Base-by-base conservation (phyloP, 129 eudicot species). In the Ambrosia artemisiifolia region DNA sequence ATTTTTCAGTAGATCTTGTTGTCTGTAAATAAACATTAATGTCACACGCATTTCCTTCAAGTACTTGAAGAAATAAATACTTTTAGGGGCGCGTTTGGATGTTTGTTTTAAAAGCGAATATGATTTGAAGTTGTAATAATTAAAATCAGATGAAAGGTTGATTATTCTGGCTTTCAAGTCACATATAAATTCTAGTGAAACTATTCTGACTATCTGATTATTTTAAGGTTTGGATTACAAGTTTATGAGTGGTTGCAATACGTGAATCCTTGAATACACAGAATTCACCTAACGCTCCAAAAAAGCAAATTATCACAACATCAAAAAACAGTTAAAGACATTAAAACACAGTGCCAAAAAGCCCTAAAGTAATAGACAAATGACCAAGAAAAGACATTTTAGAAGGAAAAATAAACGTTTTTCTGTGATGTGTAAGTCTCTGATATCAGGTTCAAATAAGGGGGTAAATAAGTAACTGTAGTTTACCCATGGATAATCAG, bases 1-100 rank as follows among this genome's bases (percentile, higher is more conserved):
- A 61, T 88, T 90, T 82, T 84, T 87, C 71, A 94, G 87, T 69
- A 94, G 75, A 82, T 85, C 96, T 78, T 92, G 96, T 80, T 92
- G 98, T 83, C 98, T 92, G 65, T 53, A 80, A 20, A 70, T 3
- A 11, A 49, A 60, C 32, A 51, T n/a, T 3, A 51, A 16, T 30
- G 46, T 74, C 56, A 71, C 20, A n/a, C 8, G 3, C 18, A 9
- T 20, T 75, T 53, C 44, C 1, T 24, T 71, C 24, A 3, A 19
- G 35, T 49, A 72, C 68, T 32, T 72, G 24, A 54, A 12, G 17
- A 34, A 19, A 10, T 24, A 17, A 11, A 6, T 2, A 5, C 40
- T 9, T 56, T 34, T 3, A 51, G 43, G 18, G 17, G 28, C 28
- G 24, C 10, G 12, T 30, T 11, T 60, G 51, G 35, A 19, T 56